Base-by-base conservation (phyloP, 2,329 filamentous ascomycete species). In the Calonectria naviculata region DNA sequence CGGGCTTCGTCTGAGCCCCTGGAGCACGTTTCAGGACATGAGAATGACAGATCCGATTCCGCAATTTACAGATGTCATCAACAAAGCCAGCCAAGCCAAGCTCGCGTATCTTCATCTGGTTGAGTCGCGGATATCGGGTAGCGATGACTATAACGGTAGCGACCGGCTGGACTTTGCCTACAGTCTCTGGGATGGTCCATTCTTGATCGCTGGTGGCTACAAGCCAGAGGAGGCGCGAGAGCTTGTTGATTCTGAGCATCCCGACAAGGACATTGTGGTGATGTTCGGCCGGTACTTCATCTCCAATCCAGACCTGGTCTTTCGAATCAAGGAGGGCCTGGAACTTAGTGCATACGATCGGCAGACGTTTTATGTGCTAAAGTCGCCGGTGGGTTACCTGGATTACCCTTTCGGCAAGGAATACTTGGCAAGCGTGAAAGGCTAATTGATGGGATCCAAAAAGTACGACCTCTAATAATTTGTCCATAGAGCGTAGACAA, bases 21-120 rank as follows among this genome's bases (percentile, higher is more conserved):
- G 87, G 83, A 89, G 86, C 61, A 81, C 82, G 0, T 93, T 91
- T 82, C 90, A 93, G 71, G 87, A 87, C 36, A 92, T 93, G 91
- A 82, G 83, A 4, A 92, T 93, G 89, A 74, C 80, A 0, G 86
- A 94, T 52, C 91, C 91, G 0, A 77, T 89, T 10, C 89, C 91
- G 0, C 91, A 94, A 71, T 94, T 93, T 77, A 83, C 83, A 0
- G 84, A 93, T 75, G 78, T 93, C 9, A 84, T 90, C 47, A 75
- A 82, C 36, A 85, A 87, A 47, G 82, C 91, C 13, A 87, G 85
- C 65, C 80, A 83, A 29, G 79, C 91, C 1, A 84, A 87, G 1
- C 82, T 94, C 17, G 87, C 90, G 0, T 93, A 91, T 76, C 78
- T 93, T 2, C 91, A 93, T 78, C 69, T 93, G 0, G 82, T 93